Evolutionary conservation across 495 filamentous ascomycete genomes (phyloP), one percentile per base, ranked within the genome.

Genomic region (Aspergillus baeticus): DNA sequence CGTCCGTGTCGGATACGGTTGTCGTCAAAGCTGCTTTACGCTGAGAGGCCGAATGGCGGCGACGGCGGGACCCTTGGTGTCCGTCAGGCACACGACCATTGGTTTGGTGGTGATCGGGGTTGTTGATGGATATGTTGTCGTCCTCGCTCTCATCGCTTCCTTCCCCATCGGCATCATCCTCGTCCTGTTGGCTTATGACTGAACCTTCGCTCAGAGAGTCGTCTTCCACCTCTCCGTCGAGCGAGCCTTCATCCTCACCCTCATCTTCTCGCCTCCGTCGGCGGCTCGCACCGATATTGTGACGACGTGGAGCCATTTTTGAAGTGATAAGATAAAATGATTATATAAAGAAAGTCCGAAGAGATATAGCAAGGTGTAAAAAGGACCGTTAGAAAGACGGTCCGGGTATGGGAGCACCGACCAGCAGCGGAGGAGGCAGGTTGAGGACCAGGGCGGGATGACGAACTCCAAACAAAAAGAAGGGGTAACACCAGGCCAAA

Each of bases 181-280:
- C 87, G 42, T 88, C 86, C 26, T 86, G 86, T 54, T 91, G 89
- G 66, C 83, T 92, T 46, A 80, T 79, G 58, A 84, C 77, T 23
- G 90, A 92, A 33, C 83, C 87, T 64, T 94, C 91, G 66, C 87
- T 93, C 70, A 92, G 66, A 23, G 89, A 92, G 71, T 93, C 90
- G 64, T 96, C 89, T 35, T 89, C 88, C 20, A 88, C 61, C 31
- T 88, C 87, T 46, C 84, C 82, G 54, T 75, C 79, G 51, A 87
- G 76, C 42, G 79, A 82, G 51, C 83, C 83, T 57, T 86, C 87
- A 54, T 91, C 89, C 61, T 81, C 79, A 56, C 84, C 88, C 61
- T 94, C 90, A 60, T 96, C 90, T 63, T 92, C 90, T 55, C 87
- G 78, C 60, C 75, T 75, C 65, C 85, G 80, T 65, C 90, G 82